Conservation (phyloP, 2,329 filamentous ascomycete genomes). For the Simplicillium sp. region DNA sequence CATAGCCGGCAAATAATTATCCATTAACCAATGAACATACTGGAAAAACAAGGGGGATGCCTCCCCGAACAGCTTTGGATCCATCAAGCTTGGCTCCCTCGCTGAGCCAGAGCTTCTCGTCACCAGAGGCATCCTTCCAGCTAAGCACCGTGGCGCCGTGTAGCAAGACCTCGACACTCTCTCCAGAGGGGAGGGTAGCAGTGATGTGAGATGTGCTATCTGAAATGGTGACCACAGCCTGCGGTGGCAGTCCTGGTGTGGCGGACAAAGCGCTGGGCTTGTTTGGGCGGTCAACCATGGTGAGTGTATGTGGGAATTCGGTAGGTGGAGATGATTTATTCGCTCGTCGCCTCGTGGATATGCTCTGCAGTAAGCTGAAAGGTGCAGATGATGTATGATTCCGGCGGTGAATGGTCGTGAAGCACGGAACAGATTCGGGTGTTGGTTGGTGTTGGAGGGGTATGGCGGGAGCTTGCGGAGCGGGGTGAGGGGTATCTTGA, state of each 20-base stretch:
- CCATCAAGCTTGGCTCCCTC: constrained; percentile 75
- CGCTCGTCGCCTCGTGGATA: too few species aligned
- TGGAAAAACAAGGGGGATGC: constrained; percentile 87
- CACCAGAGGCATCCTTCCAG: constrained; percentile 75
- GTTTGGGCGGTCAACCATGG: constrained; percentile 75
- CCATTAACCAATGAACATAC: too few species aligned
- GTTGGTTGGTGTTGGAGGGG: neutral
- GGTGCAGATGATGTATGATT: neutral
- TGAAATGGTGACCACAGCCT: constrained; percentile 64
- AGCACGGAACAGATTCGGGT: neutral
- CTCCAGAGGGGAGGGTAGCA: constrained; percentile 77
- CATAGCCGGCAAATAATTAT: too few species aligned
- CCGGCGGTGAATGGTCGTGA: too few species aligned
- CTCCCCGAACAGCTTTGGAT: constrained; percentile 80
- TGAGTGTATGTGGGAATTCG: neutral
- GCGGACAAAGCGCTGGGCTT: constrained; percentile 70
- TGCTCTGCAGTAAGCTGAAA: neutral
- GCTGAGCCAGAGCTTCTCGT: constrained; percentile 82
- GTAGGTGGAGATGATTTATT: too few species aligned
- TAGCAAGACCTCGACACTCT: constrained; percentile 78
- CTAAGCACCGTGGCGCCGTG: constrained; percentile 86
- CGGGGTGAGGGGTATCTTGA: too few species aligned
- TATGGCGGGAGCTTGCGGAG: too few species aligned
- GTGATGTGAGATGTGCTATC: constrained; percentile 62
- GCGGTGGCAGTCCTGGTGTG: constrained; percentile 64